These are phyloP conservation scores for Spergularia azorica DNA, from an alignment of 179 eudicot species.

Conservation along the genomic window DNA sequence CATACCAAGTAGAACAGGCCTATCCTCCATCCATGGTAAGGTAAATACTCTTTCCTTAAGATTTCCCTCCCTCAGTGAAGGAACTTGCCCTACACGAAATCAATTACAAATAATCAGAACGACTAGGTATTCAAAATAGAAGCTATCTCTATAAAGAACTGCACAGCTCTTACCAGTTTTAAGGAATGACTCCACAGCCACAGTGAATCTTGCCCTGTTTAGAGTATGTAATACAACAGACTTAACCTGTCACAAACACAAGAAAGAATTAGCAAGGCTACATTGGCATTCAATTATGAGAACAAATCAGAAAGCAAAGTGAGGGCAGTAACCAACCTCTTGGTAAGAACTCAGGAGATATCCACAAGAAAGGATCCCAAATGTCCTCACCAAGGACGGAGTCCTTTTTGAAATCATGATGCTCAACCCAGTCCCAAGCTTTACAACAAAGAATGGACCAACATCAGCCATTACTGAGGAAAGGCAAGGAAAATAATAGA, in stretches of 20 bases:
- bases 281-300: conserved; percentile 4
- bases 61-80: conserved; percentile 91
- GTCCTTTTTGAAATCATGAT: conserved; percentile 77
- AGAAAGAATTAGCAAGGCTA: conserved; percentile 27
- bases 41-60: conserved; percentile 71
- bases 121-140: background rate
- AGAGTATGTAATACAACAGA: conserved; percentile 87
- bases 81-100: conserved; percentile 68
- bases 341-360: conserved; percentile 88
- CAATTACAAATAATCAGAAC: conserved; percentile 13
- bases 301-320: conserved; percentile 6
- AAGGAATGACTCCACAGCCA: conserved; percentile 87
- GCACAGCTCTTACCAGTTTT: conserved; percentile 60
- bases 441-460: conserved; percentile 33
- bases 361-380: conserved; percentile 90
- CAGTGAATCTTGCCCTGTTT: conserved; percentile 88
- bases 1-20: conserved; percentile 79
- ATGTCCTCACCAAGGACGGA: conserved; percentile 79
- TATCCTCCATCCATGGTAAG: conserved; percentile 80
- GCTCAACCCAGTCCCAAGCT: conserved; percentile 98
- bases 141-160: background rate
- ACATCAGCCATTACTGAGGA: conserved; percentile 1
- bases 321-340: conserved; percentile 57
- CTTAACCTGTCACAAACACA: conserved; percentile 60
- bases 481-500: background rate